Percentiles rank a stretch among this genome's conserved stretches.
Conservation (phyloP, 768 basidiomycete genomes). For the Xerocomellus intermedius region DNA sequence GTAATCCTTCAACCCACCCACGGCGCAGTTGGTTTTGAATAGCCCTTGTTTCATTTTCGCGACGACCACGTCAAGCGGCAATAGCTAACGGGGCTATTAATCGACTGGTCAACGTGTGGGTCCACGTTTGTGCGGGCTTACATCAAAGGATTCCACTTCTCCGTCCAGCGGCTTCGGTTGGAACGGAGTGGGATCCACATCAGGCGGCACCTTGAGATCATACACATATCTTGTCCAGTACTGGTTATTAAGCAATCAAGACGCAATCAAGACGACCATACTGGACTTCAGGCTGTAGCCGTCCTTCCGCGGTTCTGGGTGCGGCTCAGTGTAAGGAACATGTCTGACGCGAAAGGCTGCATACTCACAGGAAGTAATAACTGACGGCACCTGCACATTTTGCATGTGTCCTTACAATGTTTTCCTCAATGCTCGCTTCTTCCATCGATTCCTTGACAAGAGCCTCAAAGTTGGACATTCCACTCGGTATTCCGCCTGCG, state of each 20-base stretch:
- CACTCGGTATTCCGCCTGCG: conserved; percentile 88
- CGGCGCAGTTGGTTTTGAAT: conserved; percentile 93
- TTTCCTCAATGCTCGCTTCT: conserved; percentile 79
- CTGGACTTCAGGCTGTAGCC: conserved; percentile 88
- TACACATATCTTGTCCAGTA: conserved; percentile 68
- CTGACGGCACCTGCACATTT: conserved; percentile 68
- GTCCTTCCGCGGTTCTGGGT: conserved; percentile 36
- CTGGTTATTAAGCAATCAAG: background rate
- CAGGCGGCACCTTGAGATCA: conserved; percentile 69
- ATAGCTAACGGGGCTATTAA: conserved; percentile 45
- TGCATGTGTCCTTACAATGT: conserved; percentile 58
- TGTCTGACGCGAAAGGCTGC: background rate
- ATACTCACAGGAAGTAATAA: conserved; percentile 71
- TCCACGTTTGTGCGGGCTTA: conserved; percentile 31
- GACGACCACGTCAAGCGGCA: conserved; percentile 61
- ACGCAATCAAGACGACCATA: conserved; percentile 33
- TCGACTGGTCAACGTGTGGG: background rate
- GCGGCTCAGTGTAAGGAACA: background rate
- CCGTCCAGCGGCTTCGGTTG: conserved; percentile 80
- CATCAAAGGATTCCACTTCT: conserved; percentile 93
- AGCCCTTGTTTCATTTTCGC: conserved; percentile 60
- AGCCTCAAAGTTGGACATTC: conserved; percentile 67
- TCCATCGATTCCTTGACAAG: conserved; percentile 92
- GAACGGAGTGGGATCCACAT: conserved; percentile 46
- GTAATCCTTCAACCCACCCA: conserved; percentile 48